Evolutionary conservation across 192 early-diverging fungal genomes (phyloP).

Genomic region (Entrophospora sp.): DNA sequence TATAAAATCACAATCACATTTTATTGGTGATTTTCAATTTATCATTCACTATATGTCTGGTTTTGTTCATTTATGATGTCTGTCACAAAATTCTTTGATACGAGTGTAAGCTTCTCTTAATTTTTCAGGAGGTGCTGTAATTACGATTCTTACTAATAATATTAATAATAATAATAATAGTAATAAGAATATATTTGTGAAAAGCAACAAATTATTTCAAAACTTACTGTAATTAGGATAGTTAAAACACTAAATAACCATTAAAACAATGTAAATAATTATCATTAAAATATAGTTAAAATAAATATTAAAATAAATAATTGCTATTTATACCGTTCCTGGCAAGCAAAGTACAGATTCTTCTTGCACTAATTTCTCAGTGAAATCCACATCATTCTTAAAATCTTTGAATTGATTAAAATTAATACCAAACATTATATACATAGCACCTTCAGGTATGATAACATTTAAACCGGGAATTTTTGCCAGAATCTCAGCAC

Average conservation of each 20-base stretch:
- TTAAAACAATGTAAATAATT: background rate
- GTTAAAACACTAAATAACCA: constrained; percentile 55
- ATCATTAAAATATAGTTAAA: too few relatives aligned
- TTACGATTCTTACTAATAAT: constrained; percentile 66
- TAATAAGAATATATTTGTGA: too few relatives aligned
- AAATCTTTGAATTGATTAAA: constrained; percentile 62
- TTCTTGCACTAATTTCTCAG: constrained; percentile 69
- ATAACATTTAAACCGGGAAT: constrained; percentile 69
- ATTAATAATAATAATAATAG: too few relatives aligned
- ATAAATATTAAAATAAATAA: too few relatives aligned
- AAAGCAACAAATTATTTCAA: too few relatives aligned
- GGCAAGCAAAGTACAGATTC: constrained; percentile 80
- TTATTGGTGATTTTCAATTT: too few relatives aligned
- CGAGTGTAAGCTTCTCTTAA: constrained; percentile 64
- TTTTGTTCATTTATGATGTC: constrained; percentile 49
- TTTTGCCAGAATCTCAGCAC: constrained; percentile 48
- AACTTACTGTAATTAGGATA: constrained; percentile 45
- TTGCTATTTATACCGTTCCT: constrained; percentile 62
- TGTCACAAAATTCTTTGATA: constrained; percentile 70
- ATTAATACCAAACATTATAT: constrained; percentile 78
- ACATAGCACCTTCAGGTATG: constrained; percentile 88
- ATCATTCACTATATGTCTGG: too few relatives aligned
- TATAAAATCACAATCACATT: too few relatives aligned
- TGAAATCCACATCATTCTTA: constrained; percentile 70
- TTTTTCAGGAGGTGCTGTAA: constrained; percentile 69